Evolutionary conservation across 1,284 basidiomycete genomes (phyloP).

Genomic region (Puccinia triticina): DNA sequence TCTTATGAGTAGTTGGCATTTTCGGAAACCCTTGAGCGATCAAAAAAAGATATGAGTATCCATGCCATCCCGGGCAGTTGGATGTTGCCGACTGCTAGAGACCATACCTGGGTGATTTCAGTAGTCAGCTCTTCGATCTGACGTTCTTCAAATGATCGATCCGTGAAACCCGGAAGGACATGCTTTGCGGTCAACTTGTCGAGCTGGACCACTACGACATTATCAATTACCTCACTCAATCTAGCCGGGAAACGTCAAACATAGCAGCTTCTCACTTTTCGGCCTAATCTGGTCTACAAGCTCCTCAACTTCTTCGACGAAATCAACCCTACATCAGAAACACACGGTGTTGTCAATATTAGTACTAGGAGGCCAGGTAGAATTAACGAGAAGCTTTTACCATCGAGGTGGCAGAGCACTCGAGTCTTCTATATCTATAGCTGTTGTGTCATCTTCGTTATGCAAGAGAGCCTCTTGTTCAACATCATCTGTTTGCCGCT

Average conservation of each 20-base stretch:
- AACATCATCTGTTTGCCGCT: constrained; percentile 63
- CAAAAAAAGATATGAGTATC: no score
- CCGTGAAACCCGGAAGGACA: constrained; percentile 90
- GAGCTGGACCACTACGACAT: constrained; percentile 69
- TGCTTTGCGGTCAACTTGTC: constrained; percentile 96
- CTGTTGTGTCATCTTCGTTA: constrained; percentile 65
- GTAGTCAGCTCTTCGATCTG: constrained; percentile 86
- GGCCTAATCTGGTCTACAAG: constrained; percentile 70
- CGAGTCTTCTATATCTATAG: constrained; percentile 40
- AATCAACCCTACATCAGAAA: constrained; percentile 74
- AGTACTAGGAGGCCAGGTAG: constrained; percentile 53
- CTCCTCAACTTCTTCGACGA: constrained; percentile 82
- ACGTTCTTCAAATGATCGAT: constrained; percentile 86
- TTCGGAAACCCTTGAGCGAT: constrained; percentile 33
- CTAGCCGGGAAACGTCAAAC: constrained; percentile 8
- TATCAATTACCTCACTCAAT: constrained; percentile 46
- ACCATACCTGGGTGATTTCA: constrained; percentile 77
- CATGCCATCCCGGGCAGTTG: no score
- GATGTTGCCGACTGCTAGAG: neutral
- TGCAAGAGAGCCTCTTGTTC: constrained; percentile 63
- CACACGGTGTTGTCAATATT: constrained; percentile 53
- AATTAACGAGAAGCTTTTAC: constrained; percentile 57
- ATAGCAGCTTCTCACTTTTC: constrained; percentile 71
- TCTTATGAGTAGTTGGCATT: constrained; percentile 42
- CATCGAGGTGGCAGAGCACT: constrained; percentile 58